Evolutionary conservation across 257 asterid species (phyloP).

Genomic region (Solanum peruvianum): DNA sequence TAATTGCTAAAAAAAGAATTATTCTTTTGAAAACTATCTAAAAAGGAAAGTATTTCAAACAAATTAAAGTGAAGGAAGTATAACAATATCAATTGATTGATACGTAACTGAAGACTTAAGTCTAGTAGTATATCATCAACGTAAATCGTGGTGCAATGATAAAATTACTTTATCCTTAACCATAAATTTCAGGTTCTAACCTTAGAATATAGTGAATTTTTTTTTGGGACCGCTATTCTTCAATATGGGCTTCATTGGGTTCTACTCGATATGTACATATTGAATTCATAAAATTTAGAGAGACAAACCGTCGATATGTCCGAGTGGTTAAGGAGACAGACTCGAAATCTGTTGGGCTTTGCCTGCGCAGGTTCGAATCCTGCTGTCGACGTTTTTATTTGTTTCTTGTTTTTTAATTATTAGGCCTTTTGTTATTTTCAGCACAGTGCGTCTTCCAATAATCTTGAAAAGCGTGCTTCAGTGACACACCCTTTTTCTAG

Average conservation of each 20-base stretch:
- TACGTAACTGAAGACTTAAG: neutral
- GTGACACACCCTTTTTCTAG: neutral
- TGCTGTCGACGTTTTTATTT: slow-evolving; percentile 23
- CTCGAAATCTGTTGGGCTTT: slow-evolving; percentile 58
- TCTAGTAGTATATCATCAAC: too few species aligned
- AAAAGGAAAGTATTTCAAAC: neutral
- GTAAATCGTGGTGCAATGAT: too few species aligned
- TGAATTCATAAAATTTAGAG: too few species aligned
- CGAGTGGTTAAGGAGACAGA: slow-evolving; percentile 66
- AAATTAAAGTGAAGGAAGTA: fast-evolving
- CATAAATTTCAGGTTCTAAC: fast-evolving
- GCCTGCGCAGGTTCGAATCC: slow-evolving; percentile 65
- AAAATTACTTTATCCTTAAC: fast-evolving
- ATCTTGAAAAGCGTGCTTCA: neutral
- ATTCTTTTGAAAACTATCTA: too few species aligned
- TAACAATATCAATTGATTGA: neutral
- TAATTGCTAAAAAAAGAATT: neutral
- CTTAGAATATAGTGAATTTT: fast-evolving
- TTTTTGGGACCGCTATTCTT: fast-evolving
- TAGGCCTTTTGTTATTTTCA: too few species aligned
- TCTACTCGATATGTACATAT: neutral
- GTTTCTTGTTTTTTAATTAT: neutral
- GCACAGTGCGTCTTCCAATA: neutral
- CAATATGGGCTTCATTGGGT: neutral
- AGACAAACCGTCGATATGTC: slow-evolving; percentile 27